Evolutionary conservation across 2,329 filamentous ascomycete species (phyloP).

Genomic region (Periconia sp.): DNA sequence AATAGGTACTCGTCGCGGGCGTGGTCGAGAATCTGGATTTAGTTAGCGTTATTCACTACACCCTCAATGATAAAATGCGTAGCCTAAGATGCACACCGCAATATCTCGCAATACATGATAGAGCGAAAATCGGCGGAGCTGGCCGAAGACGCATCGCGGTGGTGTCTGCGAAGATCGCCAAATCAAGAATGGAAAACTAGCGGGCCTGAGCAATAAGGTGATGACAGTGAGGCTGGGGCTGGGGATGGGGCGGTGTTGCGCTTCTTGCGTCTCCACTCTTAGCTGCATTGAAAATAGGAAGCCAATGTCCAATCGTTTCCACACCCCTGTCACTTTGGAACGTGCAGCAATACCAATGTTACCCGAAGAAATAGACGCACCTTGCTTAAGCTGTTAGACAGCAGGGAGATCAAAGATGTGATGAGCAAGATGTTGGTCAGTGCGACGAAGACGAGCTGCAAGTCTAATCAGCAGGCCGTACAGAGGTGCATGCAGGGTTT

Average conservation of each 20-base stretch:
- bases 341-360: slow-evolving; percentile 23
- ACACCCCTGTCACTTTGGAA: slow-evolving; percentile 2
- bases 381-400: slow-evolving; percentile 75
- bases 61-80: not conserved
- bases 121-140: not conserved
- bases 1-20: slow-evolving; percentile 79
- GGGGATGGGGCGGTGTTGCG: slow-evolving; percentile 26
- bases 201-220: slow-evolving; percentile 9
- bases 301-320: slow-evolving; percentile 33
- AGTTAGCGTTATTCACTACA: slow-evolving; percentile 44
- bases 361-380: slow-evolving; percentile 45
- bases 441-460: slow-evolving; percentile 72
- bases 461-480: slow-evolving; percentile 31
- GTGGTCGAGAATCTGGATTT: slow-evolving; percentile 62
- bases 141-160: slow-evolving; percentile 3
- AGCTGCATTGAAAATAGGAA: slow-evolving; percentile 11
- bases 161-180: not conserved
- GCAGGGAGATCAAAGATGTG: slow-evolving; percentile 77
- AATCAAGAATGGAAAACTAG: slow-evolving; percentile 7
- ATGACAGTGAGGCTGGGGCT: slow-evolving; percentile 19
- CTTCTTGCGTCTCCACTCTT: slow-evolving; percentile 19
- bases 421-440: slow-evolving; percentile 80
- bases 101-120: not conserved
- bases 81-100: not conserved
- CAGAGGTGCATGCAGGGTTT: slow-evolving; percentile 12